Percentiles rank a stretch among this genome's conserved stretches.
Conservation (phyloP, 495 filamentous ascomycete species). For the Cladorrhinum samala region DNA sequence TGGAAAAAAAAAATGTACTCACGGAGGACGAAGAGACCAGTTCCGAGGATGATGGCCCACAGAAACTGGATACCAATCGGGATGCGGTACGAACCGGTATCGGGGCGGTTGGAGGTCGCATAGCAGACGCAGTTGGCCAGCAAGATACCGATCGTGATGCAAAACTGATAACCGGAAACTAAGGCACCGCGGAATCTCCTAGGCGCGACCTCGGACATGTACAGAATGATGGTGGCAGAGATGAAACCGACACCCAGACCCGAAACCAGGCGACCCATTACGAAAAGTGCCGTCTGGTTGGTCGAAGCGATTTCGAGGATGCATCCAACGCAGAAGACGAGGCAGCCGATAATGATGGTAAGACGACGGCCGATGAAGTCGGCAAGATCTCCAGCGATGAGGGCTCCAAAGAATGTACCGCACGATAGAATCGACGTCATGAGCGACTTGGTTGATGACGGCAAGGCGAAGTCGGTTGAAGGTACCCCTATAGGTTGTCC, state of each 20-base stretch:
- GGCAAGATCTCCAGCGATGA: slow-evolving; percentile 62
- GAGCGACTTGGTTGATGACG: slow-evolving; percentile 48
- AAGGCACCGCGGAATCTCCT: slow-evolving; percentile 64
- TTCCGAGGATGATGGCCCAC: slow-evolving; percentile 63
- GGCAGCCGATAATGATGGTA: slow-evolving; percentile 60
- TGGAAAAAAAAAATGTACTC: slow-evolving; percentile 1
- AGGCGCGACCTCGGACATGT: slow-evolving; percentile 65
- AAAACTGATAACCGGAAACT: slow-evolving; percentile 73
- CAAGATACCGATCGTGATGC: slow-evolving; percentile 67
- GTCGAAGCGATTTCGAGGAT: slow-evolving; percentile 49
- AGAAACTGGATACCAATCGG: slow-evolving; percentile 63
- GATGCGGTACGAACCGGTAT: slow-evolving; percentile 66
- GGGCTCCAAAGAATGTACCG: slow-evolving; percentile 70
- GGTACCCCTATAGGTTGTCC: slow-evolving; percentile 30
- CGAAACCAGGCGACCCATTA: slow-evolving; percentile 61
- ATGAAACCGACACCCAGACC: slow-evolving; percentile 70
- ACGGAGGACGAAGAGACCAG: slow-evolving; percentile 54
- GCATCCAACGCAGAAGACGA: slow-evolving; percentile 58
- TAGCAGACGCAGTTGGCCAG: slow-evolving; percentile 68
- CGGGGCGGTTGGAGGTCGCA: slow-evolving; percentile 53
- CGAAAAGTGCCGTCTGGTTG: slow-evolving; percentile 39
- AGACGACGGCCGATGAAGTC: slow-evolving; percentile 62
- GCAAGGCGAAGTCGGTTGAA: slow-evolving; percentile 23
- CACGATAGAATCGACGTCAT: slow-evolving; percentile 69
- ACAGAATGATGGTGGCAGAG: slow-evolving; percentile 64